These are phyloP conservation scores for Coelastrella sp. DNA, from an alignment of 139 green algal species.

Conservation along the genomic window DNA sequence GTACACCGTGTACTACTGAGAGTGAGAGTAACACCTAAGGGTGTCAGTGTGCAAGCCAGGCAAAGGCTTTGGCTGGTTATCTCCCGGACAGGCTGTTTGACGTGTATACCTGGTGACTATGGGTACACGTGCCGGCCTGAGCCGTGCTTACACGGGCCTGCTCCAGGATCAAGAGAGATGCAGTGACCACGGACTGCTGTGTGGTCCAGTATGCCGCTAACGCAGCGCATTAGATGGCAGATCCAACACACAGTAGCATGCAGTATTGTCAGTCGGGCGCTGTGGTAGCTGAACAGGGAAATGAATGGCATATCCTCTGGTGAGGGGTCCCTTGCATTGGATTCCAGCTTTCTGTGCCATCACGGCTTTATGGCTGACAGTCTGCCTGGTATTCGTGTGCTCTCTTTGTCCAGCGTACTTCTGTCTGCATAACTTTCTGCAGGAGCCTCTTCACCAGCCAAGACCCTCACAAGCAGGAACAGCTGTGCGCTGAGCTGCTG, in stretches of 20 bases:
- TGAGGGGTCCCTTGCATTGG: background rate
- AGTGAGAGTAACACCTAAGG: too few species aligned
- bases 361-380: too few species aligned
- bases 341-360: background rate
- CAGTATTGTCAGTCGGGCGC: background rate
- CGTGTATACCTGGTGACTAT: too few species aligned
- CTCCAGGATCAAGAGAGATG: background rate
- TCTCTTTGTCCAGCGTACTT: too few species aligned
- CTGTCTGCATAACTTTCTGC: background rate
- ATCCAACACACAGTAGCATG: background rate
- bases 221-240: slow-evolving; percentile 6
- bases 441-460: slow-evolving; percentile 89
- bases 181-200: background rate
- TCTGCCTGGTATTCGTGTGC: too few species aligned
- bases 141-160: background rate
- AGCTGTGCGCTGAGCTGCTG: slow-evolving; percentile 92
- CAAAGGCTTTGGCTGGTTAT: too few species aligned
- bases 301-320: background rate
- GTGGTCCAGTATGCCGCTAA: background rate
- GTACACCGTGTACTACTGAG: too few species aligned
- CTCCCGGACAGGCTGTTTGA: too few species aligned
- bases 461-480: slow-evolving; percentile 85
- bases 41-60: too few species aligned
- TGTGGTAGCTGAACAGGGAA: too few species aligned
- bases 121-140: too few species aligned